Evolutionary conservation across 2,329 filamentous ascomycete genomes (phyloP), one percentile per base, ranked within the genome.

Genomic region (Elsinoe batatas): DNA sequence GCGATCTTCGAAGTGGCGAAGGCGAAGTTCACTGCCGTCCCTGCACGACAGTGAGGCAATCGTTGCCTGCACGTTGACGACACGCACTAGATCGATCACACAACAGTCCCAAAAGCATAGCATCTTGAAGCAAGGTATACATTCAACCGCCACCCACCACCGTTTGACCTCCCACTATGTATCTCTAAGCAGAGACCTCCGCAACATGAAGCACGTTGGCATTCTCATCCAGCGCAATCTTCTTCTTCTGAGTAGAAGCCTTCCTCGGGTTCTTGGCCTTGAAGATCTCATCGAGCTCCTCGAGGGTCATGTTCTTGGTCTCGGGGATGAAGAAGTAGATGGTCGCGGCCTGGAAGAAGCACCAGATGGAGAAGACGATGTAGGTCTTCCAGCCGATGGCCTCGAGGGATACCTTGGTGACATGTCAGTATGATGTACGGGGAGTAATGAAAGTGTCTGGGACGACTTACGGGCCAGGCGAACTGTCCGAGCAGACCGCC

Each of bases 401-500:
- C 15, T 49, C 13, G 11, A 57, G 49, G 11, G 57, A 50, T 3
- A 58, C 47, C 47, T 51, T 13, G 17, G 2, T 3, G 26, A 5
- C 12, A 26, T 44, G n/a, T 51, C 15, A 51, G 33, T 26, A 38
- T 20, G 10, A 8, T 15, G 26, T 40, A 8, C 36, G 4, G 3
- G 12, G 36, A 3, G 8, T 8, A 40, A 40, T 22, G 22, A 22
- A 22, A 22, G 3, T 22, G 3, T 22, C 3, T 2, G 37, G 17
- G 37, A 40, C 5, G n/a, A 49, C 44, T 49, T 51, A 51, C 54
- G 3, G 59, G 64, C 62, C 61, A 65, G 0, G 63, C 65, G 42
- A 66, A 71, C 35, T 65, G 64, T 60, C 68, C 68, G 42, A 70
- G 65, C 56, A 76, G 71, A 46, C 76, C 71, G 33, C 72, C 71